Percentiles rank a stretch among this genome's conserved stretches.
Evolutionary conservation across 208 protist genomes (phyloP).

Genomic region (Leishmania guyanensis): DNA sequence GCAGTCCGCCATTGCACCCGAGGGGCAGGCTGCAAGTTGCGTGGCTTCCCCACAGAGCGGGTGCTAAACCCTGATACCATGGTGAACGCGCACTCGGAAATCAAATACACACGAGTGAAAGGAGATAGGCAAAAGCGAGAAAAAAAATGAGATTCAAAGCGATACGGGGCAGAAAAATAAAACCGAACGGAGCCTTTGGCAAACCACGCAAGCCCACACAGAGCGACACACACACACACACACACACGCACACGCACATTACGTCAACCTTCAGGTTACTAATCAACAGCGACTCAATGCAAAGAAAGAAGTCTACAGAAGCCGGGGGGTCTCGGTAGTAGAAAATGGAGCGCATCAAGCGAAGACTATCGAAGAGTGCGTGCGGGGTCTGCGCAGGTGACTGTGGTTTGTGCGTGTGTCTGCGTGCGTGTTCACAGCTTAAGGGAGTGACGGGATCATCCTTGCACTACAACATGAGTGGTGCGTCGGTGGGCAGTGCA

Average conservation of each 20-base stretch:
- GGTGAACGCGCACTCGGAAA: not conserved
- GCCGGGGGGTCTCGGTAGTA: too few species aligned
- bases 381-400: not conserved
- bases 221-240: not conserved
- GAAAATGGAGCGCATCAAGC: not conserved
- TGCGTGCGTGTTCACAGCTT: not conserved
- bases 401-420: not conserved
- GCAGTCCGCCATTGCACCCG: not conserved
- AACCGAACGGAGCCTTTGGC: not conserved
- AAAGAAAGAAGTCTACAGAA: conserved; percentile 2
- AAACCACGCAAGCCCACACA: not conserved
- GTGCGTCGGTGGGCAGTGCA: not conserved
- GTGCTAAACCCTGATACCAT: not conserved
- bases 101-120: not conserved
- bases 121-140: not conserved
- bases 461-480: not conserved
- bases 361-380: not conserved
- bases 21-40: not conserved
- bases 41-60: not conserved
- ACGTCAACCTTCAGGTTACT: not conserved
- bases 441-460: not conserved
- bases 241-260: not conserved
- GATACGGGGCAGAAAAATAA: not conserved
- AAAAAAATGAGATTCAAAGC: not conserved
- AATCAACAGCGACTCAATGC: not conserved